Evolutionary conservation across 1,284 basidiomycete genomes (phyloP).

Genomic region (Cystobasidiaceae sp.): DNA sequence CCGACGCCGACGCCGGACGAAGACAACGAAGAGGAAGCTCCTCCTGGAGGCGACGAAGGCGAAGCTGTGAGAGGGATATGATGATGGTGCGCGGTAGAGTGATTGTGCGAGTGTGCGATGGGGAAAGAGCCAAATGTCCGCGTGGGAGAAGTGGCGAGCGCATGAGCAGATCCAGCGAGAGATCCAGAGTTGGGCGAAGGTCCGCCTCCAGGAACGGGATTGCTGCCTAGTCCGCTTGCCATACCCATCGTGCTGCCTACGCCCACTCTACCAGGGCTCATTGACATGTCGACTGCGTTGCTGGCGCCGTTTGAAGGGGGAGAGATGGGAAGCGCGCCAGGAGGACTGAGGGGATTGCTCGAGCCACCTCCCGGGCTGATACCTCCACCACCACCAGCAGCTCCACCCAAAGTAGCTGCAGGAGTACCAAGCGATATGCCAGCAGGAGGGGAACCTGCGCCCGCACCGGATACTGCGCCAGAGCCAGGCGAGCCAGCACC

Average conservation of each 20-base stretch:
- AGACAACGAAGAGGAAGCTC: neutral
- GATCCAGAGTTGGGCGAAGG: too few relatives aligned
- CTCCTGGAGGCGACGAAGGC: neutral
- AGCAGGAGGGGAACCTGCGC: neutral
- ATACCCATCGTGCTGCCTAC: constrained; percentile 17
- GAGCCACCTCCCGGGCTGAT: too few relatives aligned
- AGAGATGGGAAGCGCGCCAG: too few relatives aligned
- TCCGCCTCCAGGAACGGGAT: neutral
- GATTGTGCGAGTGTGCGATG: constrained; percentile 4
- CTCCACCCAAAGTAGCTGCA: neutral
- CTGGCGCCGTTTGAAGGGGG: too few relatives aligned
- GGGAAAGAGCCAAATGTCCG: constrained; percentile 21
- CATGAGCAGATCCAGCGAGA: constrained; percentile 4
- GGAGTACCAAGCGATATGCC: neutral
- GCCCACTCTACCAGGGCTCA: constrained; percentile 26
- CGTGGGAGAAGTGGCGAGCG: constrained; percentile 22
- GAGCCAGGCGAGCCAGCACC: neutral
- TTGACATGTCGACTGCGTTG: constrained; percentile 14
- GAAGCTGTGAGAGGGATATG: constrained; percentile 9
- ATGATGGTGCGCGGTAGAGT: neutral
- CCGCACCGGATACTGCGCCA: neutral
- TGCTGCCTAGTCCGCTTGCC: neutral
- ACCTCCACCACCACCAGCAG: neutral
- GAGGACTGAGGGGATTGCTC: too few relatives aligned
- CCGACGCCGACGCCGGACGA: neutral